Evolutionary conservation across 2,329 filamentous ascomycete species (phyloP), one percentile per base, ranked within the genome.

Genomic region (Fonsecaea multimorphosa): DNA sequence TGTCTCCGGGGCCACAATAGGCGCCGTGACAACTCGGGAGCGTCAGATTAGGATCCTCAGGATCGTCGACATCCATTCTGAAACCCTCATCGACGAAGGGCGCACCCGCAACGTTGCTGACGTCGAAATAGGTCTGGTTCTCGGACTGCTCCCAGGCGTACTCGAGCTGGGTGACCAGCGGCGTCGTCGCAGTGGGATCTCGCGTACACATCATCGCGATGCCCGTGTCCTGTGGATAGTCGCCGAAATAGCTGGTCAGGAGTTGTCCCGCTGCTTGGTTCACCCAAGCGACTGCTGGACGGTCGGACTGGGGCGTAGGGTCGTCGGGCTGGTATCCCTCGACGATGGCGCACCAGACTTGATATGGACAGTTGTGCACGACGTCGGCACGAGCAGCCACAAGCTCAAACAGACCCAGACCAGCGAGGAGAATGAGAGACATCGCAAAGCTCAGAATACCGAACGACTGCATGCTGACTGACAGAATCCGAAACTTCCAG

Each of bases 71-170:
- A 8, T 32, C 36, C 61, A 67, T 64, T 7, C n/a, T 49, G 32
- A 66, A 66, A 11, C 70, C 70, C 40, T 65, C 56, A 12, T 61
- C 73, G 1, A 70, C 70, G 67, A 81, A 81, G 5, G 78, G 73
- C 55, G 77, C 74, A 0, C 78, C 79, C 40, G 77, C 79, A 49
- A 81, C 78, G 70, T 78, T 76, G 2, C 75, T 77, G 63, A 81
- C 68, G 61, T 80, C 79, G 61, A 81, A 81, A 72, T 74, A 80
- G 55, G 78, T 71, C 49, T 71, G 66, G 40, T 68, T 71, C 32
- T 73, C 72, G 19, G 58, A 63, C n/a, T 55, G 61, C 57, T 77
- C 74, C 56, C 80, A 72, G 16, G 75, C 77, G 67, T 80, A 80
- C 31, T 79, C 77, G 63, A 76, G 78, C 69, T 68, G 66, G 9